Conservation (phyloP, 2,329 filamentous ascomycete species). For the Ophiostoma australiae region DNA sequence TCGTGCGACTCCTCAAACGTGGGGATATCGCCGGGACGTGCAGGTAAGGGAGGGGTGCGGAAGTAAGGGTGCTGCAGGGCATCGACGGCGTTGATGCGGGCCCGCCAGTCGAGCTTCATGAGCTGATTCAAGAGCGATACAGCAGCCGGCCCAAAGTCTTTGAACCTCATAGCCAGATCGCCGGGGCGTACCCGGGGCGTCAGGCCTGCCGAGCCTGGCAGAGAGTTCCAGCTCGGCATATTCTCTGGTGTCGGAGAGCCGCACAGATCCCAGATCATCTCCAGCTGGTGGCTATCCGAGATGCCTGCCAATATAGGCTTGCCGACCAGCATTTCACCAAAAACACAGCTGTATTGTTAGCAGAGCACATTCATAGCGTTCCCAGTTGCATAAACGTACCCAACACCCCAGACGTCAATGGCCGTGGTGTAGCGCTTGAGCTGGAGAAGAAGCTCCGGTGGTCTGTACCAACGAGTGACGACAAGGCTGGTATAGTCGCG, state of each 20-base stretch:
- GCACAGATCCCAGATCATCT: slow-evolving; percentile 89
- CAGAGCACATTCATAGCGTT: slow-evolving; percentile 12
- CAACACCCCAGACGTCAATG: slow-evolving; percentile 97
- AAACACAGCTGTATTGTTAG: slow-evolving; percentile 63
- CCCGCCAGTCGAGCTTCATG: slow-evolving; percentile 81
- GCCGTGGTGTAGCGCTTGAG: slow-evolving; percentile 91
- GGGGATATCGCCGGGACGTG: slow-evolving; percentile 81
- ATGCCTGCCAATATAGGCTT: slow-evolving; percentile 90
- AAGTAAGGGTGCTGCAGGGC: slow-evolving; percentile 92
- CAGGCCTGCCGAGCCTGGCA: slow-evolving; percentile 76
- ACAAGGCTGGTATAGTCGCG: slow-evolving; percentile 95
- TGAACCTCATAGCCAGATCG: slow-evolving; percentile 69
- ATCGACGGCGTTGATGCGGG: slow-evolving; percentile 87
- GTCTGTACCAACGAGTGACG: slow-evolving; percentile 94
- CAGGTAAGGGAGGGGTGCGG: slow-evolving; percentile 68
- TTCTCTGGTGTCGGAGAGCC: slow-evolving; percentile 82
- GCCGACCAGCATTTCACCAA: slow-evolving; percentile 93
- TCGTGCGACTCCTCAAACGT: slow-evolving; percentile 93
- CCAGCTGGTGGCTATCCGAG: slow-evolving; percentile 82
- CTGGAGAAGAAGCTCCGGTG: slow-evolving; percentile 84
- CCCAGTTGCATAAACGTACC: neutral
- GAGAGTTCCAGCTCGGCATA: slow-evolving; percentile 83
- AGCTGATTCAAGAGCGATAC: slow-evolving; percentile 77
- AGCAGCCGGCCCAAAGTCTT: slow-evolving; percentile 65
- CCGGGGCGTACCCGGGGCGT: slow-evolving; percentile 57